Base-by-base conservation (phyloP, 2,329 filamentous ascomycete genomes). In the Fusarium brachygibbosum region DNA sequence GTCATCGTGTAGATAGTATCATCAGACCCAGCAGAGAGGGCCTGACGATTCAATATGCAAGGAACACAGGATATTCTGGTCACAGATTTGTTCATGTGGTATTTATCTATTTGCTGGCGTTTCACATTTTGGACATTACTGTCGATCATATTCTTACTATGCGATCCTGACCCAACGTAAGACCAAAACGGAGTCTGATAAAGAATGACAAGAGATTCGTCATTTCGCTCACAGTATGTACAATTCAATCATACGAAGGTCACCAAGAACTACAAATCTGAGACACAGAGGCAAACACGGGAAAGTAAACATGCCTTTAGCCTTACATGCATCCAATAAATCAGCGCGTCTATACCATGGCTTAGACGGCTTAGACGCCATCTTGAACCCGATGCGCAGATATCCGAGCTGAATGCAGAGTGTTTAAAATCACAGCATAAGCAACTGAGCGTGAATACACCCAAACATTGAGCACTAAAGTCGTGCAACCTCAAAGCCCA, bases 1-100 rank as follows among this genome's bases (percentile, higher is more conserved):
- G 62, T 70, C 62, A 58, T 69, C 41, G 58, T 54, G 54, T 42
- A 34, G 35, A 50, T 21, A 32, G 23, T 31, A 66, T 68, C 67
- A 44, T 54, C 55, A 64, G 62, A 68, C 52, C 57, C 25, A 48
- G n/a, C 21, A 28, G 25, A 25, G 19, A 34, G 31, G n/a, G 11
- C 23, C 23, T 45, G 28, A 45, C 28, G 35, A 32, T 51, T 57
- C 14, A 25, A 44, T 44, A 64, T 68, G 40, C 44, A 65, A 68
- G 45, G 53, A 52, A 57, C 62, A 63, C 35, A 32, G 19, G 37
- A 19, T n/a, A 23, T 41, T n/a, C 14, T 34, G 41, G 38, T 51
- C 25, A 69, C 42, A 38, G 25, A 41, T 29, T 55, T 56, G 58
- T 58, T 31, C 58, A 64, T 67, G 65, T 59, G 63, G 40, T 60